Conservation (phyloP, 352 stramenopile genomes). For the Pythium sp. region DNA sequence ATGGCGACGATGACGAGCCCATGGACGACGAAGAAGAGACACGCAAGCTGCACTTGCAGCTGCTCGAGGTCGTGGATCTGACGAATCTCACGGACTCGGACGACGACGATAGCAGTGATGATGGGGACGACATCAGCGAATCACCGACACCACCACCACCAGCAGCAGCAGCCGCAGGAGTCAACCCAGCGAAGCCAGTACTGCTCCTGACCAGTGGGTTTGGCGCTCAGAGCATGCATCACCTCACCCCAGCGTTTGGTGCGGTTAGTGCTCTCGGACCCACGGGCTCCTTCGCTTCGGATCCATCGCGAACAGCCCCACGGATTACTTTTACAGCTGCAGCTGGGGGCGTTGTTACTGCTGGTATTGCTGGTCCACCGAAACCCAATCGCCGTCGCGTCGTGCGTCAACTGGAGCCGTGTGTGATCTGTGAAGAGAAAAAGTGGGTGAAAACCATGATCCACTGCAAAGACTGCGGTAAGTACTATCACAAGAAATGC, state of each 20-base stretch:
- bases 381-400: constrained; percentile 21
- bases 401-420: constrained; percentile 38
- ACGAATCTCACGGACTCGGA: constrained; percentile 58
- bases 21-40: constrained; percentile 38
- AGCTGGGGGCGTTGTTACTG: constrained; percentile 15
- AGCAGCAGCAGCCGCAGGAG: neutral
- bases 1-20: constrained; percentile 32
- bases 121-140: constrained; percentile 22
- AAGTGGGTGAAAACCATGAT: constrained; percentile 33
- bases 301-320: neutral
- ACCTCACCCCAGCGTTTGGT: neutral
- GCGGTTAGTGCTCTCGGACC: neutral
- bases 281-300: neutral
- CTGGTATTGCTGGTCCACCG: constrained; percentile 6
- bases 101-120: constrained; percentile 34
- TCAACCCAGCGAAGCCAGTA: neutral
- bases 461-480: constrained; percentile 43
- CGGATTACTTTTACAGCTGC: neutral
- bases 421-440: constrained; percentile 57
- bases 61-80: constrained; percentile 61
- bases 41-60: constrained; percentile 29
- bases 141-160: neutral
- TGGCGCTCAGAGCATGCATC: neutral
- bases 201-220: constrained; percentile 4
- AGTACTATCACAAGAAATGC: constrained; percentile 75